These are phyloP conservation scores for Colletotrichum horii DNA, from an alignment of 2,329 filamentous ascomycete genomes.

Conservation along the genomic window DNA sequence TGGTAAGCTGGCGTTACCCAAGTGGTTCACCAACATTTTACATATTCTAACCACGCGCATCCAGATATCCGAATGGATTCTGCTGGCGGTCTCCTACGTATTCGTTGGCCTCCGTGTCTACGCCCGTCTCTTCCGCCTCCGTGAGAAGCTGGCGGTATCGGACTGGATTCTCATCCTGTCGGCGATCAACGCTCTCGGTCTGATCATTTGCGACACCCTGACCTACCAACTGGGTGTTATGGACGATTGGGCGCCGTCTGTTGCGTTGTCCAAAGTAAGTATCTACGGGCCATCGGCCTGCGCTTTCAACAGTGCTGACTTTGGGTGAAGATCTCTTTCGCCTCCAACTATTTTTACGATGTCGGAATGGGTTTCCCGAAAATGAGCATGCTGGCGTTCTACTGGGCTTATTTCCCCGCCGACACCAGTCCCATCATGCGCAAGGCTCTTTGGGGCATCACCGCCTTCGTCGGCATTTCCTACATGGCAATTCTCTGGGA, in stretches of 20 bases:
- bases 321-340: slow-evolving; percentile 32
- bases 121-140: slow-evolving; percentile 33
- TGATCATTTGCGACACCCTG: slow-evolving; percentile 39
- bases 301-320: not conserved
- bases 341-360: slow-evolving; percentile 41
- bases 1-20: slow-evolving; percentile 13
- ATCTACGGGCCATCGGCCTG: not conserved
- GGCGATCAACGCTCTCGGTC: slow-evolving; percentile 32
- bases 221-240: slow-evolving; percentile 35
- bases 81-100: slow-evolving; percentile 29
- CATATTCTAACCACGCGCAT: not conserved
- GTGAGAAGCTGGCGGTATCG: slow-evolving; percentile 32
- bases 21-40: not conserved
- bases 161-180: slow-evolving; percentile 33
- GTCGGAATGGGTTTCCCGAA: slow-evolving; percentile 41
- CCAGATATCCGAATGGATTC: slow-evolving; percentile 38
- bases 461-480: slow-evolving; percentile 33
- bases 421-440: slow-evolving; percentile 30
- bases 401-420: slow-evolving; percentile 36
- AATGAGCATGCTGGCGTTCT: slow-evolving; percentile 40
- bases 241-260: slow-evolving; percentile 33
- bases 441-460: slow-evolving; percentile 33
- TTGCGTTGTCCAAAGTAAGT: slow-evolving; percentile 36
- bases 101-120: slow-evolving; percentile 36
- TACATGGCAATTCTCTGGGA: slow-evolving; percentile 36